These are phyloP conservation scores for Hemileccinum rubropunctum DNA, from an alignment of 768 basidiomycete genomes.

Conservation along the genomic window DNA sequence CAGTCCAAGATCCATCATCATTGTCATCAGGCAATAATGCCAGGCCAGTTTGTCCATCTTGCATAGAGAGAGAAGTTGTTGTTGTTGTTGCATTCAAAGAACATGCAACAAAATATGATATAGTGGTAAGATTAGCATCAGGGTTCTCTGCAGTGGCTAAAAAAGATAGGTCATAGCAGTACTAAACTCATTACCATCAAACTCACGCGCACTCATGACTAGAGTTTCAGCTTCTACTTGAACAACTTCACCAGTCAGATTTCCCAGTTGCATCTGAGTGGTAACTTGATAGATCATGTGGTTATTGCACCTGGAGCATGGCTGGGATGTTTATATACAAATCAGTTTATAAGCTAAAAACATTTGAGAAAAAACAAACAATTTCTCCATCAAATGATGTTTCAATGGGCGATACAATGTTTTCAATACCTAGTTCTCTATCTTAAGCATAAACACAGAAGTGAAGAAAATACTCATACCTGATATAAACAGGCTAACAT, in stretches of 20 bases:
- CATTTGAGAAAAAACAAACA: no score
- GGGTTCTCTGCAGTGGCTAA: no score
- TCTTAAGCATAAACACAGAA: no score
- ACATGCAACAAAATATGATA: conserved; percentile 8
- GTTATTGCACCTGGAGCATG: background rate
- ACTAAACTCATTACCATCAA: background rate
- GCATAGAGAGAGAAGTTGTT: background rate
- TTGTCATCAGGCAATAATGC: background rate
- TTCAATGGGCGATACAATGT: no score
- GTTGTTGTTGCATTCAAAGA: background rate
- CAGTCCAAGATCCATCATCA: background rate
- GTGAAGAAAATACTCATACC: background rate
- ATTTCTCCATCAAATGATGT: no score
- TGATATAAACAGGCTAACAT: background rate
- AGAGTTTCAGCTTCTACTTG: background rate
- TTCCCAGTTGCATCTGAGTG: background rate
- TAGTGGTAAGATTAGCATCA: background rate
- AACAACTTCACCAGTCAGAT: background rate
- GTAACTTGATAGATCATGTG: background rate
- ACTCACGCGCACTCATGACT: background rate
- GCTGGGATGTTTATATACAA: no score
- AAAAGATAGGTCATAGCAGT: background rate
- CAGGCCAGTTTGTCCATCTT: background rate
- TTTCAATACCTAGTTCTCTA: no score
- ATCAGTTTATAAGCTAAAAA: no score